phyloP scores from a whole-genome alignment of 345 rosid species.

The Eucalyptus victrix region DNA sequence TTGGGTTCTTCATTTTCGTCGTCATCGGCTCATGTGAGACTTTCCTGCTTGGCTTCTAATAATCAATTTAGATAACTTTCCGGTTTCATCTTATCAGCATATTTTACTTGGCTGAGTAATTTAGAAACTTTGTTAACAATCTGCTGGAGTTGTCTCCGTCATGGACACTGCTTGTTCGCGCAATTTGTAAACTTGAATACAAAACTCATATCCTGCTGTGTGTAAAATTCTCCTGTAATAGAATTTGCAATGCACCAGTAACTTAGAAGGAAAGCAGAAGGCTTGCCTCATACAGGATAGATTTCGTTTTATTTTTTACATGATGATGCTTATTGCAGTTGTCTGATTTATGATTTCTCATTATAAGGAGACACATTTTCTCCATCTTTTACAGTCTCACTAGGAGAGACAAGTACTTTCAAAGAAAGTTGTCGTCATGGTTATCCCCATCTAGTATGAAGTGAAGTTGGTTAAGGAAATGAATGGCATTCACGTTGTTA shows the following conservation, averaged over 20 bases:
- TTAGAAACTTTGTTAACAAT: neutral
- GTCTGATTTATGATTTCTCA: neutral
- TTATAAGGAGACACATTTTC: neutral
- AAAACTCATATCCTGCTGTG: neutral
- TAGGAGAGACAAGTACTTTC: neutral
- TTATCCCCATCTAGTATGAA: neutral
- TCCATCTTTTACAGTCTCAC: neutral
- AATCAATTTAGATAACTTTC: neutral
- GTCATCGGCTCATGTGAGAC: conserved; percentile 91
- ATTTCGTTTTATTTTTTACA: neutral
- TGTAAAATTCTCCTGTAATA: neutral
- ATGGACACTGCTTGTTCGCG: neutral
- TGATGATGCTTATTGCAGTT: neutral
- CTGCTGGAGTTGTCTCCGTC: neutral
- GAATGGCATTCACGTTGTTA: neutral
- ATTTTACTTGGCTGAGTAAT: neutral
- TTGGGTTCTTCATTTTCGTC: conserved; percentile 87
- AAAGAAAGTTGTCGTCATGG: neutral
- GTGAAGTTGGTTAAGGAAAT: neutral
- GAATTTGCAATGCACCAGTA: neutral
- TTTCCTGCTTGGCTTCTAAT: neutral
- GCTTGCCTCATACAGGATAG: neutral
- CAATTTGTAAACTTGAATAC: neutral
- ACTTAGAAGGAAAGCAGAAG: neutral
- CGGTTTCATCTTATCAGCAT: neutral